These are phyloP conservation scores for Hypholoma sublateritium DNA, from an alignment of 768 basidiomycete genomes.

Conservation along the genomic window DNA sequence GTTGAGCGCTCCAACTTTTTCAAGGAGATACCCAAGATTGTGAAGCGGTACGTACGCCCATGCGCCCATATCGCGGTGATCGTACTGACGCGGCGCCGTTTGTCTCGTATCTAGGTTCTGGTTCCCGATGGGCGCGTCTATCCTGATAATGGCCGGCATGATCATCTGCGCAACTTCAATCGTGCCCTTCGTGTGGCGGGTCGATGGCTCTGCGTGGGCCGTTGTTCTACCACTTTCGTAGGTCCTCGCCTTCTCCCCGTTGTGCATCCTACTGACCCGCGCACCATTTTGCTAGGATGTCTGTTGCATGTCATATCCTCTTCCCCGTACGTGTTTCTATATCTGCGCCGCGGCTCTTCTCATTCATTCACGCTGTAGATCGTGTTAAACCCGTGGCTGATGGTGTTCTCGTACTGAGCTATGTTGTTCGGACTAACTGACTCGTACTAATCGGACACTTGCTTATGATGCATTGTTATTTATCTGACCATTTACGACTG, in stretches of 20 bases:
- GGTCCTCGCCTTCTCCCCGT: conserved; percentile 20
- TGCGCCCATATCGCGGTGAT: conserved; percentile 36
- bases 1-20: conserved; percentile 88
- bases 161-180: conserved; percentile 46
- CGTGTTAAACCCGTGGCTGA: conserved; percentile 12
- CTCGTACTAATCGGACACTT: not conserved
- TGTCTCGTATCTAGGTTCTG: conserved; percentile 49
- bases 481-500: not conserved
- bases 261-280: conserved; percentile 34
- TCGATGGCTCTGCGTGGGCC: conserved; percentile 60
- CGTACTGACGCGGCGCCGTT: conserved; percentile 14
- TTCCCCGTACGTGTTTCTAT: conserved; percentile 55
- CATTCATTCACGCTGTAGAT: conserved; percentile 8
- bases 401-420: conserved; percentile 15
- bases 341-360: conserved; percentile 4
- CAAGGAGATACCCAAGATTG: conserved; percentile 85
- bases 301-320: conserved; percentile 63
- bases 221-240: conserved; percentile 72
- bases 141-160: conserved; percentile 58
- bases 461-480: not conserved
- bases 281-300: conserved; percentile 45
- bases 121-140: conserved; percentile 51
- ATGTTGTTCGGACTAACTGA: not conserved
- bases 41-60: conserved; percentile 40
- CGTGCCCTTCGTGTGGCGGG: conserved; percentile 61